Base-by-base conservation (phyloP, 2,329 filamentous ascomycete genomes). In the Fusarium miscanthi region DNA sequence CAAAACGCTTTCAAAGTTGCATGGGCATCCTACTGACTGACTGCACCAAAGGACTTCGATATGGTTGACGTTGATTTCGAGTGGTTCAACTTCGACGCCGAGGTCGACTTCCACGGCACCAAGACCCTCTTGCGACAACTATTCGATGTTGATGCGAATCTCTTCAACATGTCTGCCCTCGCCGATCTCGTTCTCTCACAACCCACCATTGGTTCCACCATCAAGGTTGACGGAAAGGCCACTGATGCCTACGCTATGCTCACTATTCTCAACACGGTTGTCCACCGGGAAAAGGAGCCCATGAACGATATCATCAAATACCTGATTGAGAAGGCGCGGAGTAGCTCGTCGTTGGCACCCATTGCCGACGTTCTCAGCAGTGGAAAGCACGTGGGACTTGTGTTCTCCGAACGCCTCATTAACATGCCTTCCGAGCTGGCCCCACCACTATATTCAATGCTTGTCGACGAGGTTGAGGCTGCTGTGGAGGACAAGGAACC, bases 61-160 rank as follows among this genome's bases (percentile, higher is more conserved):
- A 92, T 95, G 81, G 90, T 99, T 74, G 92, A 98, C 80, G 94
- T 98, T 64, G 95, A 98, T 74, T 99, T 99, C 78, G 96, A 99
- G 85, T 98, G 94, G 93, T 99, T 98, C 85, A 97, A 98, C 83
- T 97, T 95, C 70, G 92, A 96, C 77, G 87, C 93, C 4, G 90
- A 93, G 12, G 88, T 97, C 77, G 96, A 99, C 82, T 98, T 98
- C 82, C 95, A 98, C 83, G 96, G 96, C 65, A 89, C 97, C 76
- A 98, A 98, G 82, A 92, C 90, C 14, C 90, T 99, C 12, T 84
- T 98, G 66, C 93, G 95, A 67, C 96, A 99, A 82, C 90, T 99
- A 45, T 91, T 99, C 81, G 96, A 98, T 81, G 90, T 93, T 59
- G 96, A 99, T 83, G 88, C 92, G 51, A 88, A 92, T 67, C 87